Percentiles rank a stretch among this genome's conserved stretches.
Evolutionary conservation across 306 rosid species (phyloP).

Genomic region (Begonia peltatifolia): DNA sequence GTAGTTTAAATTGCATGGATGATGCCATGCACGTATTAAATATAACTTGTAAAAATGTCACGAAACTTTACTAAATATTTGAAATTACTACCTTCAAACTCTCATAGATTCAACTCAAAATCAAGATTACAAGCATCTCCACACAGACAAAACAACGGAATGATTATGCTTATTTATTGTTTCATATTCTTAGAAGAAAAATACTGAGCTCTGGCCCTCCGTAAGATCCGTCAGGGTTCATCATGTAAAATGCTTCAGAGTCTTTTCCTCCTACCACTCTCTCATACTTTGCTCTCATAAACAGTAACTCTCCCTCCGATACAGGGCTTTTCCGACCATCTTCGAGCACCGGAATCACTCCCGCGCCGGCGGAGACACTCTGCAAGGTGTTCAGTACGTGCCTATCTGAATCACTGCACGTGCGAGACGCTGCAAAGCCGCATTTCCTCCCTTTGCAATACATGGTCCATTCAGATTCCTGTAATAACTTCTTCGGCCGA

Average conservation of each 20-base stretch:
- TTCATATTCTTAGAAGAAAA: slow-evolving; percentile 67
- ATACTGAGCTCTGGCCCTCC: slow-evolving; percentile 95
- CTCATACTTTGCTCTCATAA: slow-evolving; percentile 88
- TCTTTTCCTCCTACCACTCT: slow-evolving; percentile 93
- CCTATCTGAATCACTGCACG: slow-evolving; percentile 53
- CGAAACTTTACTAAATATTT: too few relatives aligned
- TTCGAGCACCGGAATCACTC: slow-evolving; percentile 64
- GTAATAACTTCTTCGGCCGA: too few relatives aligned
- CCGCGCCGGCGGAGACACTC: slow-evolving; percentile 84
- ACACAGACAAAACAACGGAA: too few relatives aligned
- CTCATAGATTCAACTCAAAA: too few relatives aligned
- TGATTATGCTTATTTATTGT: neutral
- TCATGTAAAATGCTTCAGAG: slow-evolving; percentile 93
- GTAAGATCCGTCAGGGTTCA: slow-evolving; percentile 71
- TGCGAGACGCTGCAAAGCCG: slow-evolving; percentile 49
- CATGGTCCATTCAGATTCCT: slow-evolving; percentile 46
- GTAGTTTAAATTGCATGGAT: too few relatives aligned
- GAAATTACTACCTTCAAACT: too few relatives aligned
- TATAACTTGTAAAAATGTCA: too few relatives aligned
- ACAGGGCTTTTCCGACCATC: slow-evolving; percentile 17
- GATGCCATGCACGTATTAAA: too few relatives aligned
- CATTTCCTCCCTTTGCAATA: slow-evolving; percentile 76
- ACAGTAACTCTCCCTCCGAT: slow-evolving; percentile 78
- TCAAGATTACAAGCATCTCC: too few relatives aligned
- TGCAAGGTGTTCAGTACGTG: slow-evolving; percentile 58